Percentiles rank a stretch among this genome's conserved stretches.
phyloP scores from a whole-genome alignment of 352 stramenopile species.

The Phytophthora sp. region DNA sequence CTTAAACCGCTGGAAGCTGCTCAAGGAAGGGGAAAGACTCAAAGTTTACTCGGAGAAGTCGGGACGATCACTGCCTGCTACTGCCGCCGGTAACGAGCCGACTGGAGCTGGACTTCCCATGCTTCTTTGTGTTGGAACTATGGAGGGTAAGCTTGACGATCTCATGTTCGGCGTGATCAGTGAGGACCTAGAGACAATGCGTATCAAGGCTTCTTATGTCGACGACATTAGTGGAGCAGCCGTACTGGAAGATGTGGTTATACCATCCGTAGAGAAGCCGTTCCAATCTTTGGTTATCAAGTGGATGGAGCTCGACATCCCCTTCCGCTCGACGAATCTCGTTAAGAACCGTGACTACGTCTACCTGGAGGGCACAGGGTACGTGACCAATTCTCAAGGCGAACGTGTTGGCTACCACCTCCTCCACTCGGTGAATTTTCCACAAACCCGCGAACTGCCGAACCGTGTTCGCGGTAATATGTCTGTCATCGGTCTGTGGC shows the following conservation, averaged over 20 bases:
- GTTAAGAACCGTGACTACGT: not conserved
- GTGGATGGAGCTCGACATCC: not conserved
- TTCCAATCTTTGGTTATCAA: not conserved
- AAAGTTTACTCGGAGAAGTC: not conserved
- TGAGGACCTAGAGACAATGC: not conserved
- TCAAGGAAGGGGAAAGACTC: not conserved
- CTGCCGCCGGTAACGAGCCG: not conserved
- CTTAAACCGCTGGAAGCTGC: not conserved
- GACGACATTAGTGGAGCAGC: not conserved
- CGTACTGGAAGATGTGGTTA: not conserved
- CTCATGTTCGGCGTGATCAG: constrained; percentile 10
- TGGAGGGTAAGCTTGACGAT: constrained; percentile 22
- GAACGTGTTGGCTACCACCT: not conserved
- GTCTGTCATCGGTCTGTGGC: not conserved
- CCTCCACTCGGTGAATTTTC: not conserved
- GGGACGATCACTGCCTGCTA: not conserved
- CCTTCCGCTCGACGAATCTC: not conserved
- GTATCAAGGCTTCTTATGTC: not conserved
- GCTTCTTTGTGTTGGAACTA: constrained; percentile 20
- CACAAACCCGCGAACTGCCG: not conserved
- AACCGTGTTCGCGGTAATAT: not conserved
- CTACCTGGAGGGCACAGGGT: not conserved
- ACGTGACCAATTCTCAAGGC: not conserved
- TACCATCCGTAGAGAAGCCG: not conserved
- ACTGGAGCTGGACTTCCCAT: not conserved